Evolutionary conservation across 345 rosid species (phyloP), one percentile per base, ranked within the genome.

Genomic region (Excoecaria cochinchinensis): DNA sequence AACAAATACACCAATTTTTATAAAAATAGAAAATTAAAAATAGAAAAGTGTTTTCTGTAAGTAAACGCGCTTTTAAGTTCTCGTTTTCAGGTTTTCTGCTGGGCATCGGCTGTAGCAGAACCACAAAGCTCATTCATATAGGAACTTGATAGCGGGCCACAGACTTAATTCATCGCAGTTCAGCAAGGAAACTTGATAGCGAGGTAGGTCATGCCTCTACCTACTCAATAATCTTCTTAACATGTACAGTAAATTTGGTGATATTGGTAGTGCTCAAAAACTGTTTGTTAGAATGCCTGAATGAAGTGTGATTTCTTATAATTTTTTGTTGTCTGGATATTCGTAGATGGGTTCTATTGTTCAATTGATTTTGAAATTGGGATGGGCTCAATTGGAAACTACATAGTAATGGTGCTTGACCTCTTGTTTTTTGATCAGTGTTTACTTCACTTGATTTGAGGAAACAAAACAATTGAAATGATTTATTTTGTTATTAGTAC

Each of bases 261-360:
- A 85, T 5, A 48, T 84, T 57, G 64, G 42, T 25, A 71, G 75
- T 2, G 90, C 87, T 61, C 87, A 70, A 59, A 66, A 83, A 42
- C 14, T 87, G 85, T 85, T 87, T 70, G 87, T 81, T 71, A 70
- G 10, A 82, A 82, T 87, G 86, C 80, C 83, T 73, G 78, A 82
- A 61, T 76, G 68, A 53, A 88, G 80, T 79, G 79, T 86, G 15
- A 70, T 83, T n/a, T 72, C 91, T 21, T 88, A 77, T 76, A 86
- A 88, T 75, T 74, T 85, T 67, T 62, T 86, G 80, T 80, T 88
- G 17, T 78, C 86, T 67, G 87, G 84, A 8, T 86, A 84, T 65
- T 59, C 56, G n/a, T 76, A 84, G 71, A 67, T 84, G 79, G 88
- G 88, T 0, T 72, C 72, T 71, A 47, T 78, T 58, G 80, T 86